Evolutionary conservation across 2,329 filamentous ascomycete genomes (phyloP), one percentile per base, ranked within the genome.

Genomic region (Chaetomiaceae sp.): DNA sequence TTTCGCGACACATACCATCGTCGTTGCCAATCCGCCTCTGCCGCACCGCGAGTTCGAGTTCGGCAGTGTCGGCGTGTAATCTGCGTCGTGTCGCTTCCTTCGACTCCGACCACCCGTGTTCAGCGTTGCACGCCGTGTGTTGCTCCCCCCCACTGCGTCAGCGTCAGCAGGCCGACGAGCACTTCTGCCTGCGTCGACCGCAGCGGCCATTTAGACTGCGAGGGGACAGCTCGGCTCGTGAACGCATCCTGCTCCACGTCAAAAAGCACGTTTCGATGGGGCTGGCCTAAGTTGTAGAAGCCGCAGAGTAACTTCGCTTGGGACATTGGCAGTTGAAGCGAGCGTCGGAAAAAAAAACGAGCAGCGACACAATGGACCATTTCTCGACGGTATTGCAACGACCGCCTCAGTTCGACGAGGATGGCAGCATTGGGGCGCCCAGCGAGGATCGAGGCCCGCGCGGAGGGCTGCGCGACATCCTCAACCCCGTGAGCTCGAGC

Each of bases 301-400:
- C 30, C 32, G 40, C 45, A 51, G 41, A 50, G 47, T 46, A 46
- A 50, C 39, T 35, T 50, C 24, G 34, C 22, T 5, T 24, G 22
- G 22, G 22, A 24, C 9, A 24, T 24, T 6, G 22, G 9, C 22
- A 24, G 22, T n/a, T n/a, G 32, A 42, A 35, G 35, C 39, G 47
- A 43, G 20, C 30, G 27, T 18, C 29, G 48, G 29, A 33, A 47
- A 46, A 36, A 42, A 45, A 37, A 58, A 59, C 41, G 4, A 9
- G 9, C 3, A 14, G 24, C 9, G 9, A 26, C 18, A 50, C 46
- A 50, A 74, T 74, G 70, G 70, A 74, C 54, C 68, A 67, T 58
- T 76, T 74, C 55, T 73, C 73, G 51, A 74, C 70, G 39, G 70
- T 75, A 58, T 64, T 75, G 62, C 71, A 71, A 57, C 69, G 65